phyloP scores from a whole-genome alignment of 2,329 filamentous ascomycete species.

The Chaetomiaceae sp. region DNA sequence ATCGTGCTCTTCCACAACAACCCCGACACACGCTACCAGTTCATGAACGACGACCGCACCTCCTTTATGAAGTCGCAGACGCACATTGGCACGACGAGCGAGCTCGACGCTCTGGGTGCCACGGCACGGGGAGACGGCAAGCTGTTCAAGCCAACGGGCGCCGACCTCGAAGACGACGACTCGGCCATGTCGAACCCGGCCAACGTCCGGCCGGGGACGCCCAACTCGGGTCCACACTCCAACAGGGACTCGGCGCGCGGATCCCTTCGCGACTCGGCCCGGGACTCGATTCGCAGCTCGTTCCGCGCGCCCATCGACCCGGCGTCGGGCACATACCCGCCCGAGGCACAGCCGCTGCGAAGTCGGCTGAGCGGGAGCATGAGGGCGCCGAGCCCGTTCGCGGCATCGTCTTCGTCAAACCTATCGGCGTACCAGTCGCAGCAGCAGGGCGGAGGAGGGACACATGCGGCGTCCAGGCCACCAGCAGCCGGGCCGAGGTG shows the following conservation, averaged over 20 bases:
- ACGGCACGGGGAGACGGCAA: constrained; percentile 74
- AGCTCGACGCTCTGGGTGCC: constrained; percentile 75
- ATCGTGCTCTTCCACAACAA: constrained; percentile 76
- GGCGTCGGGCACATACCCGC: constrained; percentile 43
- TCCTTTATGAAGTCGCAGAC: constrained; percentile 88
- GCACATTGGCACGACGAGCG: constrained; percentile 61
- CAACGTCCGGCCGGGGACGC: constrained; percentile 14
- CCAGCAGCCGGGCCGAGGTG: constrained; percentile 31
- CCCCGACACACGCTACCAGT: constrained; percentile 79
- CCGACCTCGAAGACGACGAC: constrained; percentile 66
- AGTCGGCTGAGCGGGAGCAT: constrained; percentile 18
- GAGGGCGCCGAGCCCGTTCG: constrained; percentile 26
- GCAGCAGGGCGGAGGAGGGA: background rate
- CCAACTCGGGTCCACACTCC: constrained; percentile 42
- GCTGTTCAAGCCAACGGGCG: constrained; percentile 50
- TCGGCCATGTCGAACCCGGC: constrained; percentile 55
- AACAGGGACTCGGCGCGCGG: constrained; percentile 18
- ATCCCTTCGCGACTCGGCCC: constrained; percentile 19
- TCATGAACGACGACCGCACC: constrained; percentile 81
- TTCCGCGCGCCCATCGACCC: constrained; percentile 38
- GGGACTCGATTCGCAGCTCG: constrained; percentile 16
- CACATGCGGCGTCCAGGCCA: constrained; percentile 24
- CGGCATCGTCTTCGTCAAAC: constrained; percentile 18
- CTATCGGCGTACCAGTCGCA: constrained; percentile 18
- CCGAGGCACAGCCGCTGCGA: constrained; percentile 23